Percentiles rank a stretch among this genome's conserved stretches.
phyloP scores from a whole-genome alignment of 306 rosid species.

The Dalbergia oliveri region DNA sequence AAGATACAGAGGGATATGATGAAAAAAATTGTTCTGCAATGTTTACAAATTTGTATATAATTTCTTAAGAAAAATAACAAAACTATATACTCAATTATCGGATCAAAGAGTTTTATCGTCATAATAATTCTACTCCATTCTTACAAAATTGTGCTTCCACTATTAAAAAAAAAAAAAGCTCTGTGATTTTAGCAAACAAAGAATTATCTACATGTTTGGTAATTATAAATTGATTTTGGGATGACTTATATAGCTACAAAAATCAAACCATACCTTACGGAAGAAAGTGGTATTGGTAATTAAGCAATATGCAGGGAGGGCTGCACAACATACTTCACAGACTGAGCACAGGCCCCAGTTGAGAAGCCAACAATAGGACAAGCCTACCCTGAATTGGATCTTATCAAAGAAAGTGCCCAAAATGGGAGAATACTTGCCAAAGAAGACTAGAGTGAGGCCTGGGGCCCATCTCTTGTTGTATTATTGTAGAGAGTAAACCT shows the following conservation, averaged over 20 bases:
- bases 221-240: too few relatives aligned
- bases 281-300: constrained; percentile 68
- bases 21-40: too few relatives aligned
- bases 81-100: too few relatives aligned
- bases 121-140: too few relatives aligned
- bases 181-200: too few relatives aligned
- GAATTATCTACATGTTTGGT: too few relatives aligned
- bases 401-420: constrained; percentile 54
- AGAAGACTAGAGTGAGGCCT: constrained; percentile 67
- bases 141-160: too few relatives aligned
- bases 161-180: too few relatives aligned
- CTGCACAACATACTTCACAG: constrained; percentile 60
- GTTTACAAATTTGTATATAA: too few relatives aligned
- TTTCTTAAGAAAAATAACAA: too few relatives aligned
- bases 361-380: constrained; percentile 58
- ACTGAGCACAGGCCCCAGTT: constrained; percentile 54
- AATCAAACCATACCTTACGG: constrained; percentile 61
- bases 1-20: too few relatives aligned
- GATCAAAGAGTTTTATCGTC: too few relatives aligned
- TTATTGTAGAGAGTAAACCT: constrained; percentile 55
- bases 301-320: constrained; percentile 64
- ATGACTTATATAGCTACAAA: background rate
- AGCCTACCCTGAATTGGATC: constrained; percentile 60
- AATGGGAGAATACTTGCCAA: constrained; percentile 68
- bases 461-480: constrained; percentile 77